Conservation (phyloP, 176 grass and related monocot genomes). For the Triticum dicoccoides region DNA sequence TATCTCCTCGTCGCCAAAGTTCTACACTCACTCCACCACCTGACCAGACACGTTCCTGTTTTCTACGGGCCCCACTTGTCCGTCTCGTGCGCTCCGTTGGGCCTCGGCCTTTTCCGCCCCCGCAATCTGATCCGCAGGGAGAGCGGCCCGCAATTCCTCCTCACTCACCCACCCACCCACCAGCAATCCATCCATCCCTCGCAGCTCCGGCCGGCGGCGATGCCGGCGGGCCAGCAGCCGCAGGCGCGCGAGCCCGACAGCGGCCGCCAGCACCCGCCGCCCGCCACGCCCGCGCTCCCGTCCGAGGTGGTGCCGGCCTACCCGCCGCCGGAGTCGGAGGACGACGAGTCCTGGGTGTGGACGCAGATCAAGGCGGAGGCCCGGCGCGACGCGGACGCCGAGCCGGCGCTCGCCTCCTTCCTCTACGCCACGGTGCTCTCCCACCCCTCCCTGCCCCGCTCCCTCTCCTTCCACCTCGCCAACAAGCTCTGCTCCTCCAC, state of each 20-base stretch:
- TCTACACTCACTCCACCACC: no score
- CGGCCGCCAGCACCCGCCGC: background rate
- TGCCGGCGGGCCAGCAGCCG: constrained; percentile 48
- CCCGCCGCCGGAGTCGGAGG: constrained; percentile 82
- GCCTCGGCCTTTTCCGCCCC: no score
- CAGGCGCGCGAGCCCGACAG: constrained; percentile 10
- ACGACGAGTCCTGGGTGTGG: constrained; percentile 88
- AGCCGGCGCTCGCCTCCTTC: constrained; percentile 87
- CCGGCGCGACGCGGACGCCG: constrained; percentile 74
- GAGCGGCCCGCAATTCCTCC: no score
- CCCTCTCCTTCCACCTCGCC: constrained; percentile 94
- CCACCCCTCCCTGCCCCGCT: constrained; percentile 80
- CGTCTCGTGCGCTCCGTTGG: no score
- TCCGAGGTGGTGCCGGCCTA: constrained; percentile 47
- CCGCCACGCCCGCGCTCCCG: constrained; percentile 20
- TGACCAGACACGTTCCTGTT: no score
- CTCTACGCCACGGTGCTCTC: constrained; percentile 93
- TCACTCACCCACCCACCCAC: no score
- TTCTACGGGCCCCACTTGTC: no score
- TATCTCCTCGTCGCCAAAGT: no score
- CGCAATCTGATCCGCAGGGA: no score
- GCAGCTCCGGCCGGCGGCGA: background rate
- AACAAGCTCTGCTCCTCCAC: constrained; percentile 98
- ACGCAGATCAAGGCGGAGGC: constrained; percentile 90
- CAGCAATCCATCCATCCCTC: background rate